Conservation (phyloP, 108 stramenopile species). For the Cylindrotheca fusiformis region DNA sequence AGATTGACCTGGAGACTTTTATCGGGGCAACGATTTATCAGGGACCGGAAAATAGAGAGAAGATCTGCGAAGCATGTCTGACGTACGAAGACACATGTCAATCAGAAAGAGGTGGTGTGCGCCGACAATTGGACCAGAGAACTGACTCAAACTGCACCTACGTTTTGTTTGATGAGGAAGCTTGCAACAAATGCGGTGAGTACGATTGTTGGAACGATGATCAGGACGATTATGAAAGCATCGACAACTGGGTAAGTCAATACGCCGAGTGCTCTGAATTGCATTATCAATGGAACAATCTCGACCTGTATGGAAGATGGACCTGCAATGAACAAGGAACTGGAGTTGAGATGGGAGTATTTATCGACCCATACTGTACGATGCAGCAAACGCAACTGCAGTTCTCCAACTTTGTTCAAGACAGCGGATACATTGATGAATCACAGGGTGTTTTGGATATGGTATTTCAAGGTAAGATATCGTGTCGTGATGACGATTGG, state of each 20-base stretch:
- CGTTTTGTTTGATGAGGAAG: constrained; percentile 14
- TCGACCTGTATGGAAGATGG: constrained; percentile 36
- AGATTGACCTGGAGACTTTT: constrained; percentile 19
- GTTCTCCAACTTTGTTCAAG: constrained; percentile 5
- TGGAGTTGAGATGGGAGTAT: constrained; percentile 59
- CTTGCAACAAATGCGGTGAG: constrained; percentile 4
- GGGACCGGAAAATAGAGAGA: neutral
- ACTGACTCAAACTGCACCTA: constrained; percentile 2
- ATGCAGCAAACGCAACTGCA: constrained; percentile 23
- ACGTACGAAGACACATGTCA: constrained; percentile 17
- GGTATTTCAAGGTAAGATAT: constrained; percentile 14
- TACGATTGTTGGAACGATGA: constrained; percentile 14
- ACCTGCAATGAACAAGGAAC: constrained; percentile 58
- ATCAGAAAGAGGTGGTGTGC: constrained; percentile 4
- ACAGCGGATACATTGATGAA: constrained; percentile 15
- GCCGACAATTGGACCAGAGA: constrained; percentile 14
- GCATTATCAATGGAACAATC: constrained; percentile 6
- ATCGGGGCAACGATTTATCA: constrained; percentile 8
- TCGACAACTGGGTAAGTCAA: constrained; percentile 9
- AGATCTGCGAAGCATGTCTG: constrained; percentile 13
- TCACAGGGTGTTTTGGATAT: constrained; percentile 11
- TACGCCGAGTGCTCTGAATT: constrained; percentile 10
- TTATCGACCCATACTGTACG: constrained; percentile 55
- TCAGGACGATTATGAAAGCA: constrained; percentile 4
- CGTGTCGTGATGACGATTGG: constrained; percentile 13